Evolutionary conservation across 2,329 filamentous ascomycete species (phyloP), one percentile per base, ranked within the genome.

Genomic region (Dothideomycetes sp.): DNA sequence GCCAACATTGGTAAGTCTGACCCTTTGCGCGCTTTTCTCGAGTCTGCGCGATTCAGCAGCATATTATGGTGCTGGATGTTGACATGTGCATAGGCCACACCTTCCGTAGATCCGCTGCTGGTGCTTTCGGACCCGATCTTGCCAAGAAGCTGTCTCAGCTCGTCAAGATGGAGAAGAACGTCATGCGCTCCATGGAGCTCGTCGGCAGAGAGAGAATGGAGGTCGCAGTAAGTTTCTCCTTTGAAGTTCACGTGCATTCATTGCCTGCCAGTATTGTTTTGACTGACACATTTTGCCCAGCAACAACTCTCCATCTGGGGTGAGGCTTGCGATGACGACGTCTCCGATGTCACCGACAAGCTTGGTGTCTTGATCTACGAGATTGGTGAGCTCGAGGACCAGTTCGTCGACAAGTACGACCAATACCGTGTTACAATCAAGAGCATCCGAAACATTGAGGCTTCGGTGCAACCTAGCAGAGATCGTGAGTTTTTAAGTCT

Each of bases 121-220:
- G 83, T 51, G 80, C 82, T 53, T 87, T 86, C 56, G 78, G 78
- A 24, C 78, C 88, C 44, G 91, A 98, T 57, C 80, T 98, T 45
- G 83, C 91, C 45, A 95, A 94, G 76, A 98, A 98, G 76, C 80
- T 98, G 48, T 86, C 88, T 28, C 85, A 94, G 69, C 77, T 98
- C 39, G 91, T 98, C 49, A 98, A 98, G 78, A 98, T 98, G 91
- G 91, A 98, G 71, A 98, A 98, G 80, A 96, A 98, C 61, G 85
- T 95, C 43, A 98, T 98, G 91, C 86, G 91, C 64, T 95, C 87
- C 62, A 80, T 96, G 74, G 91, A 98, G 63, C 74, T 86, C 35
- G 91, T 96, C 40, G 87, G 87, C 32, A 82, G 87, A 58, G 91
- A 98, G 73, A 81, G 91, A 55, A 96, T 96, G 87, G 91, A 96